phyloP scores from a whole-genome alignment of 208 protist species.

The Leptomonas pyrrhocoris region DNA sequence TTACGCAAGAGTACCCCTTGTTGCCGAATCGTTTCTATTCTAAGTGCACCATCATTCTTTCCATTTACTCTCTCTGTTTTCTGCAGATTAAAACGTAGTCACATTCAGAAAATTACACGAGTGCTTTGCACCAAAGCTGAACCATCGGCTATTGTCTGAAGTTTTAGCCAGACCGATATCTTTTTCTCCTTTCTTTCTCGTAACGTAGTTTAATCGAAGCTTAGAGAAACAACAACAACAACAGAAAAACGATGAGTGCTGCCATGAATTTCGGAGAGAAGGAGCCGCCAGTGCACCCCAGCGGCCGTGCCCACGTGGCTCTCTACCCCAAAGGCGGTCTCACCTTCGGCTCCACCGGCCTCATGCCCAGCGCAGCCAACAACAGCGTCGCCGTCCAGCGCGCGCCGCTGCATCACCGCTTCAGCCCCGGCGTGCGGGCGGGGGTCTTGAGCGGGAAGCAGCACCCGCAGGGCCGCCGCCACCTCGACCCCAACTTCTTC shows the following conservation, averaged over 20 bases:
- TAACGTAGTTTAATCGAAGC: no score
- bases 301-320: conserved; percentile 16
- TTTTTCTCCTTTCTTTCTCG: no score
- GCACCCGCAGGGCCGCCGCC: conserved; percentile 30
- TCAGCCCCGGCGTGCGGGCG: conserved; percentile 10
- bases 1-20: no score
- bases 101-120: no score
- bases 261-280: conserved; percentile 13
- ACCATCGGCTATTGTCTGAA: no score
- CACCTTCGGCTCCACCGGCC: conserved; percentile 23
- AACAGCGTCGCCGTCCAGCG: conserved; percentile 5
- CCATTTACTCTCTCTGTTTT: no score
- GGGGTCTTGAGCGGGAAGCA: neutral
- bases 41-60: no score
- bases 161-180: no score
- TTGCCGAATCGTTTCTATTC: no score
- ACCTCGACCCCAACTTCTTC: conserved; percentile 63
- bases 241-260: conserved; percentile 6
- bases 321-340: conserved; percentile 25
- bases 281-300: conserved; percentile 13
- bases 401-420: conserved; percentile 10
- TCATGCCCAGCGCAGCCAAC: conserved; percentile 32
- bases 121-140: no score
- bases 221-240: neutral
- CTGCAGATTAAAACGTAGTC: no score